Evolutionary conservation across 106 monocot species (phyloP).

Genomic region (Dendrobium catenatum): DNA sequence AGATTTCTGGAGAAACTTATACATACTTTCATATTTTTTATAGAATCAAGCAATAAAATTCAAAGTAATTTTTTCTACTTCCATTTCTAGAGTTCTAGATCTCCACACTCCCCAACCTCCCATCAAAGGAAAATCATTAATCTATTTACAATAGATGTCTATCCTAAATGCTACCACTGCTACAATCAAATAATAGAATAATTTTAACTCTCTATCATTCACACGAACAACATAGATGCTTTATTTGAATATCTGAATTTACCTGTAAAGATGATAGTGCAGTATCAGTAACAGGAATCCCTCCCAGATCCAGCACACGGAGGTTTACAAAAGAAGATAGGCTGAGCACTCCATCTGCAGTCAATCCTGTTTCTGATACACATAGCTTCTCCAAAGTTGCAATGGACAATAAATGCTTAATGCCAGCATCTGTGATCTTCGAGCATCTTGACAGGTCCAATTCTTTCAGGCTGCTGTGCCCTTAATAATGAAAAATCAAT

Average conservation of each 20-base stretch:
- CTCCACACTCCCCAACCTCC: neutral
- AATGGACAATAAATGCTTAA: constrained; percentile 71
- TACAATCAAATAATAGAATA: neutral
- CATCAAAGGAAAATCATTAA: neutral
- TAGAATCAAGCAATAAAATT: no score
- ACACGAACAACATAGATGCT: neutral
- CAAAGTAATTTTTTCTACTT: no score
- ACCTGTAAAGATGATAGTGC: constrained; percentile 66
- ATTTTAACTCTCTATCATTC: neutral
- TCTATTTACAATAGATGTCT: neutral
- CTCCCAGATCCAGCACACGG: constrained; percentile 68
- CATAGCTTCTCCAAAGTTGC: constrained; percentile 64
- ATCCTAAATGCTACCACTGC: neutral
- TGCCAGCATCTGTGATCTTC: constrained; percentile 70
- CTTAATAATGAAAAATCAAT: constrained; percentile 24
- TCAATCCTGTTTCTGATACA: constrained; percentile 64
- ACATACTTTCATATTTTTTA: no score
- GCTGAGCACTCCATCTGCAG: constrained; percentile 42
- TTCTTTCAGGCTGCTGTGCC: constrained; percentile 69
- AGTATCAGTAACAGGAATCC: constrained; percentile 53
- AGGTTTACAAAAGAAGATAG: constrained; percentile 53
- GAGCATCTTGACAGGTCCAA: constrained; percentile 85
- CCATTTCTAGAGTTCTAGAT: neutral
- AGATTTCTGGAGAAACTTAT: no score
- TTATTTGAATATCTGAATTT: constrained; percentile 4